Base-by-base conservation (phyloP, 352 stramenopile genomes). In the Ophiocytium majus region DNA sequence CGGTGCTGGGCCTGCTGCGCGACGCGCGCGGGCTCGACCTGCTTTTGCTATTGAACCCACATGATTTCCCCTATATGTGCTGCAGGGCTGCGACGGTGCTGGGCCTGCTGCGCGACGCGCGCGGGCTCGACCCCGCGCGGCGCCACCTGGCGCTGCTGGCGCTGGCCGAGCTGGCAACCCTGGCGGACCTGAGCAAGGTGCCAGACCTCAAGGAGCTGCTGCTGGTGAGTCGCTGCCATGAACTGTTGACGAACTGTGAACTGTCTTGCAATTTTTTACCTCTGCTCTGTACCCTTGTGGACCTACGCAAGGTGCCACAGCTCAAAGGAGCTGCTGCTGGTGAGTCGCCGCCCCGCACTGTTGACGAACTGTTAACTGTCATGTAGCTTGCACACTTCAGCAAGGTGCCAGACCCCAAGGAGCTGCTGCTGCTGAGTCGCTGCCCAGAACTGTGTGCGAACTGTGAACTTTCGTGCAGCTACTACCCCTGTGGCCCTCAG, bases 131-230 rank as follows among this genome's bases (percentile, higher is more conserved):
- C 71, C 82, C 89, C 36, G 63, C 89, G 14, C 64, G 91, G 76
- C 92, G 93, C 81, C 92, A 98, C 31, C 88, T 99, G 28, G 93
- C 95, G 10, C 90, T 99, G 0, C 96, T 98, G 50, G 94, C 95
- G 32, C 91, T 98, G 33, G 97, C 96, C 79, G 95, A 99, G 89
- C 94, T 99, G 79, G 97, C 96, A 1, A 93, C 95, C 32, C 93
- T 96, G 76, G 92, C 96, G 23, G 93, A 98, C 83, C 89, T 99
- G 10, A 93, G 90, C 80, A 91, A 88, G 23, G 93, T 95, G 75
- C 83, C 89, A 33, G 92, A 97, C 43, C 43, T 90, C 1, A 75
- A 88, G 79, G 79, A 76, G n/a, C 63, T 87, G 19, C 76, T 87
- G 31, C 36, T 81, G 75, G 75, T 81, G 50, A 78, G 35, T 43